phyloP scores from a whole-genome alignment of 352 stramenopile genomes.

The Pythium phragmitis region DNA sequence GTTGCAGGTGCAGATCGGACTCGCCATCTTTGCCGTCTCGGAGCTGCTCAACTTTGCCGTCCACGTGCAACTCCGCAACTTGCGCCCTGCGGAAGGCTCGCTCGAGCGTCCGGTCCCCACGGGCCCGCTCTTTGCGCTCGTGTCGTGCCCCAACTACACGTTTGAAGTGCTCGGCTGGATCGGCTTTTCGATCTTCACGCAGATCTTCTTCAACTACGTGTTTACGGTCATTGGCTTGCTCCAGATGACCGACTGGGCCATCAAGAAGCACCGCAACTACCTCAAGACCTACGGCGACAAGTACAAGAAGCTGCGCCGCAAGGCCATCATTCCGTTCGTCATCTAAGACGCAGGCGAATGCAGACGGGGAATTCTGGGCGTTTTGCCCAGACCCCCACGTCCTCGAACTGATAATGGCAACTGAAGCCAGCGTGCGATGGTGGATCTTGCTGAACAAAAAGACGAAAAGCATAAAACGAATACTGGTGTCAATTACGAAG shows the following conservation, averaged over 20 bases:
- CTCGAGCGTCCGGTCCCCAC: conserved; percentile 70
- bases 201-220: conserved; percentile 78
- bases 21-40: conserved; percentile 63
- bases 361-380: background rate
- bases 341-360: conserved; percentile 39
- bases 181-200: conserved; percentile 86
- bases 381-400: background rate
- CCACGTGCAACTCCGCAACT: conserved; percentile 82
- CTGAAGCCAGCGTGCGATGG: background rate
- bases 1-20: conserved; percentile 52
- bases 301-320: conserved; percentile 88
- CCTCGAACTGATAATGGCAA: background rate
- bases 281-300: conserved; percentile 81
- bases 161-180: conserved; percentile 90
- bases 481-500: conserved; percentile 9
- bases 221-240: conserved; percentile 86
- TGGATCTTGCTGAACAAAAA: background rate
- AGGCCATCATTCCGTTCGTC: conserved; percentile 83
- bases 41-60: conserved; percentile 85
- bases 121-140: conserved; percentile 74
- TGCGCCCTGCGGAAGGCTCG: conserved; percentile 75
- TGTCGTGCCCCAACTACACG: conserved; percentile 91
- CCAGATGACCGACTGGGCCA: conserved; percentile 89
- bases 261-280: conserved; percentile 89
- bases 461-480: conserved; percentile 2